Evolutionary conservation across 2,329 filamentous ascomycete genomes (phyloP).

Genomic region (Fragosphaeria purpurea): DNA sequence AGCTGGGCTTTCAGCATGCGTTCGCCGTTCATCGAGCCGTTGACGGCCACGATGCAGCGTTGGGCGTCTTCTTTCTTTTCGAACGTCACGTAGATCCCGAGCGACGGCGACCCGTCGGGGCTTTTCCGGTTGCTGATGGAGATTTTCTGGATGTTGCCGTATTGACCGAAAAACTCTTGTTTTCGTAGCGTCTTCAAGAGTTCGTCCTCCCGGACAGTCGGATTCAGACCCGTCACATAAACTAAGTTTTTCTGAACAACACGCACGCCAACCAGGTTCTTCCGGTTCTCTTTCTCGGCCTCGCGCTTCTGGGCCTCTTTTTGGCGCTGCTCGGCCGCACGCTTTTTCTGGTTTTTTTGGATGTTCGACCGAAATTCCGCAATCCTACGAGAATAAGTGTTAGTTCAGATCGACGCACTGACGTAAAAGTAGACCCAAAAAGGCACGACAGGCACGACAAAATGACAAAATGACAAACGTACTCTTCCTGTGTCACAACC

Average conservation of each 20-base stretch:
- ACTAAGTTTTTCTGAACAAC: constrained; percentile 98
- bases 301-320: constrained; percentile 96
- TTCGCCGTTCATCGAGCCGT: constrained; percentile 86
- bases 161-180: constrained; percentile 92
- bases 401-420: constrained; percentile 5
- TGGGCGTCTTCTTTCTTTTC: constrained; percentile 83
- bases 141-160: constrained; percentile 97
- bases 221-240: constrained; percentile 90
- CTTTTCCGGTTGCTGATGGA: constrained; percentile 94
- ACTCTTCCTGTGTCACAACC: constrained; percentile 91
- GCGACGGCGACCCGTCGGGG: constrained; percentile 65
- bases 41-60: constrained; percentile 81
- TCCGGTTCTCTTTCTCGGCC: constrained; percentile 88
- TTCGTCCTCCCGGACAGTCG: constrained; percentile 84
- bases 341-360: constrained; percentile 87
- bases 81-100: constrained; percentile 98
- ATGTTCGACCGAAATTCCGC: constrained; percentile 68
- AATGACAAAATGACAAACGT: constrained; percentile 27
- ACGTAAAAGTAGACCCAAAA: too few relatives aligned
- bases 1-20: constrained; percentile 66
- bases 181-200: constrained; percentile 83
- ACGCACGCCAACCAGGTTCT: constrained; percentile 87
- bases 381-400: constrained; percentile 38
- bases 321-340: constrained; percentile 70
- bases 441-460: neutral